Conservation (phyloP, 305 asterid species). For the Fraxinus paxiana region DNA sequence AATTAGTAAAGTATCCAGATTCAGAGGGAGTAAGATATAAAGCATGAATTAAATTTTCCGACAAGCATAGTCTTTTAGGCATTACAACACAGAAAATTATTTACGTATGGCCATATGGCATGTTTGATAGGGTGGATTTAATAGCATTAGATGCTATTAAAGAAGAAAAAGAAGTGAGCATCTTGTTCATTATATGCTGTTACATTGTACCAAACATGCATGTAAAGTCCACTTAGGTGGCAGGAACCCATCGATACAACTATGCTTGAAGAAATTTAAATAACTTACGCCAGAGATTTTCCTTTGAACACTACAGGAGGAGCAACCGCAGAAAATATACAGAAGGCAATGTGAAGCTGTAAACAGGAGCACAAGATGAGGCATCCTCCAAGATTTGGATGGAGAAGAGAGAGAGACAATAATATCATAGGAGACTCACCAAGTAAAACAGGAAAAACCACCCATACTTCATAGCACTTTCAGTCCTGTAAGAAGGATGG, state of each 20-base stretch:
- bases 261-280: background rate
- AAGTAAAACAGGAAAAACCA: constrained; percentile 73
- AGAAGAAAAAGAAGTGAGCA: background rate
- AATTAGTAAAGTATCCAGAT: background rate
- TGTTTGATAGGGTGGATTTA: background rate
- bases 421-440: constrained; percentile 23
- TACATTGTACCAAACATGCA: background rate
- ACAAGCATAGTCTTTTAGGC: background rate
- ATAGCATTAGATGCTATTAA: background rate
- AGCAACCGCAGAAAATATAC: constrained; percentile 77
- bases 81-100: background rate
- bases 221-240: background rate
- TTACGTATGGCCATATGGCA: background rate
- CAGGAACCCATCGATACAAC: background rate
- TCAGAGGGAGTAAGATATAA: background rate
- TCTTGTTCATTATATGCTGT: background rate
- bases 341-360: constrained; percentile 81
- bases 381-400: constrained; percentile 14
- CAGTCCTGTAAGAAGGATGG: constrained; percentile 52
- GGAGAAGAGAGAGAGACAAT: background rate
- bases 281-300: constrained; percentile 76
- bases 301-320: constrained; percentile 83
- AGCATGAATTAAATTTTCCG: background rate
- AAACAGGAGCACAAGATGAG: background rate
- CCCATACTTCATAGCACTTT: constrained; percentile 79